Base-by-base conservation (phyloP, 352 stramenopile genomes). In the Phytophthora uliginosa region DNA sequence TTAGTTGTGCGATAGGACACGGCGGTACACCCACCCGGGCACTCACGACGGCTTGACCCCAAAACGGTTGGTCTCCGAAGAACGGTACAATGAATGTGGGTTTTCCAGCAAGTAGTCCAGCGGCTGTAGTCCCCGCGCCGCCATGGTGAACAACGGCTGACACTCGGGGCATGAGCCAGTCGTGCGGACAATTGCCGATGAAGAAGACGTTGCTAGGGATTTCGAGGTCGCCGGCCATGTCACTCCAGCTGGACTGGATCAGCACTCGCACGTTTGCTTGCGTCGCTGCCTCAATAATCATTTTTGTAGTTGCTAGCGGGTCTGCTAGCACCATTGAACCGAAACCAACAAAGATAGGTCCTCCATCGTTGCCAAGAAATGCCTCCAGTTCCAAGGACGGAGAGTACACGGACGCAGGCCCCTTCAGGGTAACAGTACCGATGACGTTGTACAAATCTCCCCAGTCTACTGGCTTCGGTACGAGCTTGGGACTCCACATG, bases 31-130 rank as follows among this genome's bases (percentile, higher is more conserved):
- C 94, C 0, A 96, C 91, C 12, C 88, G 86, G 6, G 85, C 80
- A 0, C 74, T 82, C 36, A 87, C 75, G 0, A 97, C 82, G 2
- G 94, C 92, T 38, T 91, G 81, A 3, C 91, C 93, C 95, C 95
- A 98, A 75, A 98, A 98, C 34, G 82, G 88, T 68, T 98, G 95
- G 70, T 98, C 95, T 17, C 90, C 92, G 77, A 98, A 98, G 65
- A 98, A 98, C n/a, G 95, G 95, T 63, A 93, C 93, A n/a, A 98
- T 87, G 65, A 98, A 91, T 9, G 92, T 98, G 7, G 95, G 94
- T 28, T 98, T 93, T 2, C 91, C 92, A 28, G 88, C 89, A 18
- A 94, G 53, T 8, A 98, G 69, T 31, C 93, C 95, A 7, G 93
- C 90, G 4, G 66, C 66, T 9, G 66, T 74, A 3, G 66, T 74